Conservation (phyloP, 2,329 filamentous ascomycete species). For the Knufia fluminis region DNA sequence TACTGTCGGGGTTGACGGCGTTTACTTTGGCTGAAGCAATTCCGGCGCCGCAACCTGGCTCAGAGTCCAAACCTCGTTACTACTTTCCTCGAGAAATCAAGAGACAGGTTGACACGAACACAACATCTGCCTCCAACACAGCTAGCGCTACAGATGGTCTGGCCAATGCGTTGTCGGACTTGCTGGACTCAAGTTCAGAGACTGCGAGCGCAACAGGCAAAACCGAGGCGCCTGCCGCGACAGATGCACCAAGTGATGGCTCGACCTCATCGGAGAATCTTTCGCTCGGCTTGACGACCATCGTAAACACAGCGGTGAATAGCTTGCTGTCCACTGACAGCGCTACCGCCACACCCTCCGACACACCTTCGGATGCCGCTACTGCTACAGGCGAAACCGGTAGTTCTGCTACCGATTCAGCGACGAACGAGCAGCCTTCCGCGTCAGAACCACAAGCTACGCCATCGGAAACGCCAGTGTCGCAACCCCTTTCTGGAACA, state of each 20-base stretch:
- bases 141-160: constrained; percentile 13
- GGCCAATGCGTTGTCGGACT: constrained; percentile 12
- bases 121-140: constrained; percentile 10
- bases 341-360: not conserved
- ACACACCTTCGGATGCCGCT: not conserved
- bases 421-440: too few relatives aligned
- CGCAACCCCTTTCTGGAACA: not conserved
- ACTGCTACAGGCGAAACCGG: not conserved
- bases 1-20: constrained; percentile 23
- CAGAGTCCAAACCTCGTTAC: constrained; percentile 22
- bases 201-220: constrained; percentile 5
- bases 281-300: not conserved
- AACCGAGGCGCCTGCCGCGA: constrained; percentile 8
- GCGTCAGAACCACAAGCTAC: not conserved
- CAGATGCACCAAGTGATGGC: not conserved
- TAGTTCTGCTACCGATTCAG: too few relatives aligned
- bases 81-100: constrained; percentile 25
- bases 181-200: constrained; percentile 10
- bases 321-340: not conserved
- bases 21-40: constrained; percentile 24
- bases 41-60: constrained; percentile 18
- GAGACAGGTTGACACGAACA: constrained; percentile 16
- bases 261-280: not conserved
- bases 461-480: not conserved
- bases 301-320: not conserved